Evolutionary conservation across 2,329 filamentous ascomycete genomes (phyloP).

Genomic region (Magnaporthales sp.): DNA sequence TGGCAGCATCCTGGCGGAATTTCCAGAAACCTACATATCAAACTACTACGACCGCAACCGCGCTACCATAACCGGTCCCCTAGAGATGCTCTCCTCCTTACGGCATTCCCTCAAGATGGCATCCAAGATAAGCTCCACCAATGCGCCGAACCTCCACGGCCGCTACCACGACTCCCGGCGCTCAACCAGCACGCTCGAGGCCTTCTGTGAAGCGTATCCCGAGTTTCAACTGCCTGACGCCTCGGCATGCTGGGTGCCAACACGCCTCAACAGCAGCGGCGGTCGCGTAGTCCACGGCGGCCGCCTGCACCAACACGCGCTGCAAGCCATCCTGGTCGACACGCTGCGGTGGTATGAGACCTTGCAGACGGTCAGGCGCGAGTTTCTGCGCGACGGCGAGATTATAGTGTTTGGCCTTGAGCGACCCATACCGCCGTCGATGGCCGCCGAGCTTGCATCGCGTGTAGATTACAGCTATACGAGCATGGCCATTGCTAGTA

Average conservation of each 20-base stretch:
- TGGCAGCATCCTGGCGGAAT: neutral
- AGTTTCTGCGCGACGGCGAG: neutral
- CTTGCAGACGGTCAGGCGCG: conserved; percentile 13
- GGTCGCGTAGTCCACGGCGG: conserved; percentile 6
- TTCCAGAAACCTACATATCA: neutral
- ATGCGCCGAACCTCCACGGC: conserved; percentile 19
- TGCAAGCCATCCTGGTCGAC: conserved; percentile 23
- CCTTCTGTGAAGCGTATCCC: conserved; percentile 16
- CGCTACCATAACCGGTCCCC: conserved; percentile 22
- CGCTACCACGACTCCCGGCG: conserved; percentile 19
- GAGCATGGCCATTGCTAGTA: no score
- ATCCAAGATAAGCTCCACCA: neutral
- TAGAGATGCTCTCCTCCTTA: conserved; percentile 11
- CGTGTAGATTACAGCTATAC: neutral
- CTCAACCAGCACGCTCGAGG: neutral
- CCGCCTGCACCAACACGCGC: conserved; percentile 19
- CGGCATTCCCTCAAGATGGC: neutral
- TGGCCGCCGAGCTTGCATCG: conserved; percentile 16
- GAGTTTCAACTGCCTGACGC: conserved; percentile 24
- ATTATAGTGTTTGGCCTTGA: conserved; percentile 27
- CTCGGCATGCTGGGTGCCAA: conserved; percentile 16
- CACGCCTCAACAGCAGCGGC: conserved; percentile 2
- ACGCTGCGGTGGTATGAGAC: conserved; percentile 25
- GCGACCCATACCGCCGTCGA: conserved; percentile 23
- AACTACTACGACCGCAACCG: conserved; percentile 23